A percentile compares a stretch with the other conserved stretches of the same genome.
These are phyloP conservation scores for Penicillium angulare DNA, from an alignment of 495 filamentous ascomycete species.

Conservation along the genomic window DNA sequence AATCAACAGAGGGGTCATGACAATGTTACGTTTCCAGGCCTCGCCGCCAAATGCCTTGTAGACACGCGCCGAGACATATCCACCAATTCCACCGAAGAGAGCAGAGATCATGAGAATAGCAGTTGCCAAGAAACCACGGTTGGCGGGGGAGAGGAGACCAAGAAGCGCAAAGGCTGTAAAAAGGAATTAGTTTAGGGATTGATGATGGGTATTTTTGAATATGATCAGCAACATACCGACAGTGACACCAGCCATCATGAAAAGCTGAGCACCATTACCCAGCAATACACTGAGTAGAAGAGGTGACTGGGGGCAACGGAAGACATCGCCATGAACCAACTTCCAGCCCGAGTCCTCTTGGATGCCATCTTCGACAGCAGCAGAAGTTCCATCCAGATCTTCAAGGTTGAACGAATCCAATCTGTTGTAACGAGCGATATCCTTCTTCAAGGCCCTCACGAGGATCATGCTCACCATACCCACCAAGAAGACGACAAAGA, in stretches of 20 bases:
- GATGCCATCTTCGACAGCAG: conserved; percentile 81
- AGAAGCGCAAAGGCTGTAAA: conserved; percentile 74
- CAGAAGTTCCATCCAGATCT: conserved; percentile 71
- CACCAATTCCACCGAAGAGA: conserved; percentile 87
- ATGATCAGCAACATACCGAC: conserved; percentile 51
- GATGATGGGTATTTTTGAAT: background rate
- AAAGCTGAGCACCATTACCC: conserved; percentile 92
- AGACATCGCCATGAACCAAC: conserved; percentile 95
- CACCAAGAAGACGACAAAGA: conserved; percentile 89
- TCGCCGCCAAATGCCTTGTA: conserved; percentile 94
- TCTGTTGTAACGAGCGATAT: conserved; percentile 93
- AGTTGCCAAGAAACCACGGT: conserved; percentile 87
- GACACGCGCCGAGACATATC: conserved; percentile 81
- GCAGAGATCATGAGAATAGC: conserved; percentile 92
- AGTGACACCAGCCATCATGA: conserved; percentile 95
- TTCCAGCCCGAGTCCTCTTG: conserved; percentile 99
- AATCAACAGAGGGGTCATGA: conserved; percentile 79
- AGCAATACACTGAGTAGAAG: conserved; percentile 84
- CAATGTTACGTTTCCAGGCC: conserved; percentile 90
- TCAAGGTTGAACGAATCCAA: conserved; percentile 84
- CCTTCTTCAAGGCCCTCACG: conserved; percentile 80
- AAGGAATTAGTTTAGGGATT: conserved; percentile 6
- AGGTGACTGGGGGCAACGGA: conserved; percentile 79
- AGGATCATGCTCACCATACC: conserved; percentile 89
- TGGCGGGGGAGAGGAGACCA: conserved; percentile 91